A percentile compares a stretch with the other conserved stretches of the same genome.
Evolutionary conservation across 2,329 filamentous ascomycete species (phyloP).

Genomic region (Aspergillus sp.): DNA sequence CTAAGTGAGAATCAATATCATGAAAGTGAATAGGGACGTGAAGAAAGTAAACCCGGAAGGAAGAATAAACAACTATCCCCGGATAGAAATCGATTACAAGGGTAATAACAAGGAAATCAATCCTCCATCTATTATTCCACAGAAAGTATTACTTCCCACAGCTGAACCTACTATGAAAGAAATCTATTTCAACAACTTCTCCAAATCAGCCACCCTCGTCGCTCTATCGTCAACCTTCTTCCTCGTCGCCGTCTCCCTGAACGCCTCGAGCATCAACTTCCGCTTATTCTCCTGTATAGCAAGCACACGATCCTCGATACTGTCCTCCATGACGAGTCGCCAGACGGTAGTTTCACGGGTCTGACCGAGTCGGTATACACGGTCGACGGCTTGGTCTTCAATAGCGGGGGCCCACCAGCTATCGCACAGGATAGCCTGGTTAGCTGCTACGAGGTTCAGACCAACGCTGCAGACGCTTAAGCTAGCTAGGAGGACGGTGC

Average conservation of each 20-base stretch:
- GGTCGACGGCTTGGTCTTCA: conserved; percentile 87
- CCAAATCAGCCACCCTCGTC: conserved; percentile 56
- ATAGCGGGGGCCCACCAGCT: conserved; percentile 93
- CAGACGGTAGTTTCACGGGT: conserved; percentile 76
- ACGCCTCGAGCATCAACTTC: conserved; percentile 73
- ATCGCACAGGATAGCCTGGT: conserved; percentile 80
- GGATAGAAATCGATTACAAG: not conserved
- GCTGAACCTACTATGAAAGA: too few species aligned
- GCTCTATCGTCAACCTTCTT: conserved; percentile 57
- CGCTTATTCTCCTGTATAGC: conserved; percentile 78
- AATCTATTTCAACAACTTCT: conserved; percentile 33
- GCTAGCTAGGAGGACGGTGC: conserved; percentile 77
- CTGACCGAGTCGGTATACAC: conserved; percentile 83
- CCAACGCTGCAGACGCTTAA: conserved; percentile 82
- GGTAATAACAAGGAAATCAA: not conserved
- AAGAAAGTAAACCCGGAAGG: too few species aligned
- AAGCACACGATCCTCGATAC: conserved; percentile 78
- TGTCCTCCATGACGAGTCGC: conserved; percentile 76
- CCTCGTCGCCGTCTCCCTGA: conserved; percentile 68
- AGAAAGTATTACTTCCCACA: too few species aligned
- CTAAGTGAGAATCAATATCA: too few species aligned
- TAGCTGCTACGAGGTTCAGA: conserved; percentile 80
- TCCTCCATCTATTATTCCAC: too few species aligned
- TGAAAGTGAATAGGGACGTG: too few species aligned
- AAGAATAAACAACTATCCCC: too few species aligned